phyloP scores from a whole-genome alignment of 176 grass and related monocot species.

The Raddia guianensis region DNA sequence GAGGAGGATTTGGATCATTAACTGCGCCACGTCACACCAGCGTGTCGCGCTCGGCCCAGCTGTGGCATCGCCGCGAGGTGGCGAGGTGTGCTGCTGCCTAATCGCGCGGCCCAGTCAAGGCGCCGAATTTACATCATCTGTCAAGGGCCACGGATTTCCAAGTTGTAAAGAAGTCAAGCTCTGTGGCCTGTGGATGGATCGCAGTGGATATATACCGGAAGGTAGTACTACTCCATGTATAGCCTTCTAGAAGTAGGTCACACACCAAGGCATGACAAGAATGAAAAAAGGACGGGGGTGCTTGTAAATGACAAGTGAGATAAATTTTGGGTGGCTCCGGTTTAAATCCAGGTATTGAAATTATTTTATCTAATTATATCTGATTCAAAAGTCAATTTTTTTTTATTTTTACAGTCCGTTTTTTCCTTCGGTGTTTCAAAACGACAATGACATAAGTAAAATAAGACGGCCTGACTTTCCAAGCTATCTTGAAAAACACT shows the following conservation, averaged over 20 bases:
- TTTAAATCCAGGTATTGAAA: no score
- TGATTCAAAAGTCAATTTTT: no score
- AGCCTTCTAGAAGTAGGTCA: constrained; percentile 19
- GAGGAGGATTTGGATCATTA: neutral
- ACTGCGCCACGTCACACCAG: constrained; percentile 21
- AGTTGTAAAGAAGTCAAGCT: constrained; percentile 34
- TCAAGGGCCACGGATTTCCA: constrained; percentile 25
- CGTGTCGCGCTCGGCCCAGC: neutral
- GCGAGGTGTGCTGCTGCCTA: constrained; percentile 26
- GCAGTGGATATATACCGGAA: constrained; percentile 1
- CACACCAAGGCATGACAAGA: neutral
- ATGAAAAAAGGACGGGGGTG: neutral
- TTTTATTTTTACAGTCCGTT: no score
- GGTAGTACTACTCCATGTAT: neutral
- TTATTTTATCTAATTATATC: no score
- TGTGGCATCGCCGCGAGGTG: neutral
- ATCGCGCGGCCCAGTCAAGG: constrained; percentile 1
- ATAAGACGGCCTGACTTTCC: no score
- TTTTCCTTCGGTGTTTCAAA: no score
- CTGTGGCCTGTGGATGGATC: neutral
- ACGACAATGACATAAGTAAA: no score
- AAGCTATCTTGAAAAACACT: no score
- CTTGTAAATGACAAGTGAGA: no score
- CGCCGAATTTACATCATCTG: neutral
- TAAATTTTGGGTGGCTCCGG: no score